phyloP scores from a whole-genome alignment of 352 stramenopile genomes.

The Globisporangium recalcitrans region DNA sequence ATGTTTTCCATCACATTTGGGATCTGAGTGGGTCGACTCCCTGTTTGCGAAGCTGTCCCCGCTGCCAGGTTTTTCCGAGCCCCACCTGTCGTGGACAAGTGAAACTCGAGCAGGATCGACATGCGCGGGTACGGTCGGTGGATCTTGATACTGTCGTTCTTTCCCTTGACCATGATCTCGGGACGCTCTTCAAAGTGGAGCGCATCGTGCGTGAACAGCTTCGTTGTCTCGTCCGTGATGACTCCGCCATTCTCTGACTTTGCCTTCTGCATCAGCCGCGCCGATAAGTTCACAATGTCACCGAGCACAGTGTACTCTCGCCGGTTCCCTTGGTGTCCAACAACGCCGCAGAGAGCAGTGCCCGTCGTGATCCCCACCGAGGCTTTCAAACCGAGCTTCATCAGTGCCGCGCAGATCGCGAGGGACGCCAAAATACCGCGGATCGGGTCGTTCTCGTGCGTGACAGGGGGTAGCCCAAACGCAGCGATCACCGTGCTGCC shows the following conservation, averaged over 20 bases:
- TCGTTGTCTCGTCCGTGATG: constrained; percentile 86
- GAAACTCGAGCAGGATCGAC: constrained; percentile 77
- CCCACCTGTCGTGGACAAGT: constrained; percentile 35
- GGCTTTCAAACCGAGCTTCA: constrained; percentile 64
- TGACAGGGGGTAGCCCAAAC: constrained; percentile 89
- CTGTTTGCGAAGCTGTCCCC: background rate
- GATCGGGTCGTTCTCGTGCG: constrained; percentile 89
- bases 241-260: constrained; percentile 82
- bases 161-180: constrained; percentile 91
- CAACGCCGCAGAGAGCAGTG: constrained; percentile 89
- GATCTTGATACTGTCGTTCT: constrained; percentile 89
- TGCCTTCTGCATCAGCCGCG: constrained; percentile 89
- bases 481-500: constrained; percentile 92
- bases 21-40: constrained; percentile 39
- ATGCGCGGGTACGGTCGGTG: constrained; percentile 83
- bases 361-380: constrained; percentile 91
- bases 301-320: constrained; percentile 93
- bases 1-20: constrained; percentile 84
- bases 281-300: constrained; percentile 92
- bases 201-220: constrained; percentile 74
- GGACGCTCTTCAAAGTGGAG: constrained; percentile 87
- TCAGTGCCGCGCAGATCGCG: constrained; percentile 71
- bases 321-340: constrained; percentile 86
- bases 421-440: constrained; percentile 87
- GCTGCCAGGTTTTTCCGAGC: constrained; percentile 11